Evolutionary conservation across 2,329 filamentous ascomycete genomes (phyloP).

Genomic region (Monilinia laxa): DNA sequence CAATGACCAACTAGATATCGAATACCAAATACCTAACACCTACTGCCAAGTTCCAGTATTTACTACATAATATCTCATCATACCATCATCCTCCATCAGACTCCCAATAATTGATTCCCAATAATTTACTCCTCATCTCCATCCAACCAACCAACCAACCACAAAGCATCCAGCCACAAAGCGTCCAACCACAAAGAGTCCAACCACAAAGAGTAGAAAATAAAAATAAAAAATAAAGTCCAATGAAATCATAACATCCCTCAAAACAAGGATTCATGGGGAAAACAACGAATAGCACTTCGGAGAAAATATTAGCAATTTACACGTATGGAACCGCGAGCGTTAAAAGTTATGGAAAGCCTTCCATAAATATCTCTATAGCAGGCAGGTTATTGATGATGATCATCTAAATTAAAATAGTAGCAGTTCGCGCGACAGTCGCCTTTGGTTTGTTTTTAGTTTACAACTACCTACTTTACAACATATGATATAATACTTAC

Average conservation of each 20-base stretch:
- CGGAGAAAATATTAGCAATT: not conserved
- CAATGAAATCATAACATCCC: not conserved
- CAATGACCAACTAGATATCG: not conserved
- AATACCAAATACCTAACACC: not conserved
- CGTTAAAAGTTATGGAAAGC: conserved; percentile 1
- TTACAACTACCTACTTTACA: too few relatives aligned
- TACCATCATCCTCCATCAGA: too few relatives aligned
- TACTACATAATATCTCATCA: not conserved
- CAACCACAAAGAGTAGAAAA: not conserved
- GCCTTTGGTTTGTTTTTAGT: not conserved
- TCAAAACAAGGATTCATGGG: not conserved
- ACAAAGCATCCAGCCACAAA: too few relatives aligned
- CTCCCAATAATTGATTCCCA: too few relatives aligned
- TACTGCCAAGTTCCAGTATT: not conserved
- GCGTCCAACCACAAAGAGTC: too few relatives aligned
- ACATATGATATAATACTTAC: not conserved
- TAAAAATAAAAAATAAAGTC: not conserved
- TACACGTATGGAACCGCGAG: conserved; percentile 6
- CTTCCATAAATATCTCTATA: conserved; percentile 5
- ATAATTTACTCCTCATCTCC: not conserved
- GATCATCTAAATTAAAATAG: not conserved
- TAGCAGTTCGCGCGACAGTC: not conserved
- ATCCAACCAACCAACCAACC: conserved; percentile 8
- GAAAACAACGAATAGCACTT: not conserved
- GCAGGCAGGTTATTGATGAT: not conserved